Evolutionary conservation across 345 rosid species (phyloP).

Genomic region (Gossypium sturtianum): DNA sequence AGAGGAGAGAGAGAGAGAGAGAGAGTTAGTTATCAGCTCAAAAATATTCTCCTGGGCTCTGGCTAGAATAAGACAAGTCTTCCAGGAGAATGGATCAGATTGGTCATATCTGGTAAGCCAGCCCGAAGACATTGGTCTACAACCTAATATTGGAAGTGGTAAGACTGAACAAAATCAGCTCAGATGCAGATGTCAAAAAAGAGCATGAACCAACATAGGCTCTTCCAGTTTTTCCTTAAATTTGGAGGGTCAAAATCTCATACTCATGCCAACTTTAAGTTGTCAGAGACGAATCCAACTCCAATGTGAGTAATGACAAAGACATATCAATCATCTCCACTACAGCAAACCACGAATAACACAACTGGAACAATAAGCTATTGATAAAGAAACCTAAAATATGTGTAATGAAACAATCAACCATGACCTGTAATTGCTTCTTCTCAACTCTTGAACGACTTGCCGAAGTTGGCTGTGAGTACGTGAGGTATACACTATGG

Average conservation of each 20-base stretch:
- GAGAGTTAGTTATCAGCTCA: neutral
- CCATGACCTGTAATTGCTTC: conserved; percentile 79
- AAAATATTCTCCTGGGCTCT: neutral
- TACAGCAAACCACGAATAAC: neutral
- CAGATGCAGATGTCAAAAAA: neutral
- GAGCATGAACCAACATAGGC: neutral
- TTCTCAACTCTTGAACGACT: conserved; percentile 78
- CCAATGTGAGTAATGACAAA: neutral
- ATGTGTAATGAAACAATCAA: conserved; percentile 2
- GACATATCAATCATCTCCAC: neutral
- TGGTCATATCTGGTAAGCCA: neutral
- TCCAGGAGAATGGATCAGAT: neutral
- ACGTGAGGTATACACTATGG: conserved; percentile 81
- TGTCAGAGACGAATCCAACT: no score
- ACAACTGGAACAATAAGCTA: neutral
- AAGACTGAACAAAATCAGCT: neutral
- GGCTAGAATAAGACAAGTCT: neutral
- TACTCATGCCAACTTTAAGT: no score
- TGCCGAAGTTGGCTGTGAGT: conserved; percentile 97
- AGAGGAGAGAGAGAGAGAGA: neutral
- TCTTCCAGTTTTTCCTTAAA: neutral
- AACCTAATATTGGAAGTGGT: neutral
- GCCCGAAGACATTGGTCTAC: neutral
- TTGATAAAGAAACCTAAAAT: neutral
- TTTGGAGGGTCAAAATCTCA: no score